Base-by-base conservation (phyloP, 75 land plant genomes). In the Pinus tabuliformis region DNA sequence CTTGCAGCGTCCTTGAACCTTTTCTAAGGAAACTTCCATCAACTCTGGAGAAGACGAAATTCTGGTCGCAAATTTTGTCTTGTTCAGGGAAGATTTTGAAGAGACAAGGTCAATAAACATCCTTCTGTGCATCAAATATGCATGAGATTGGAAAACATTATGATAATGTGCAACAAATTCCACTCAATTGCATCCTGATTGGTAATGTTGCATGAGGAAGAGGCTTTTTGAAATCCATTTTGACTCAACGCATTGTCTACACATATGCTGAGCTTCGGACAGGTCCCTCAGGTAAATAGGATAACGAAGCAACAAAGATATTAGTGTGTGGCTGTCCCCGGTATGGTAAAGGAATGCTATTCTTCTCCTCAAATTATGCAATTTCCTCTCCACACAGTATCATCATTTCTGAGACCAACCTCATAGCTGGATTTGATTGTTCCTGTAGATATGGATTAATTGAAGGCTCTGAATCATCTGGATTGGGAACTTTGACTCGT, bases 391-490 rank as follows among this genome's bases (percentile, higher is more conserved):
- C 98, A 91, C 99, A 97, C 30, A 92, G 83, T 64, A 97, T 88
- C 99, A 97, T 97, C 95, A 97, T 92, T 76, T 97, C 99, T 39
- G 94, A 83, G 56, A 97, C 99, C 81, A 97, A 89, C 28, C 89
- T 91, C 79, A 83, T 83, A 58, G 99, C 88, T 56, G 96, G 94
- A 59, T 82, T 86, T 21, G 89, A 75, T 64, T 83, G 92, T 76
- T 97, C 82, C 52, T 83, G 83, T 64, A 97, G 83, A 70, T 88
- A 90, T 5, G 95, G 74, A 57, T 84, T 85, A 59, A 97, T 92
- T 2, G 33, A n/a, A 13, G 99, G 98, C 65, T 91, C 89, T n/a
- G 90, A 88, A 64, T 85, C 88, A 28, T 92, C 92, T 49, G 92
- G 88, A 77, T 91, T 81, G 17, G 76, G 73, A 16, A 97, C 94